These are phyloP conservation scores for Cenchrus purpureus DNA, from an alignment of 176 grass and related monocot genomes.

Conservation along the genomic window DNA sequence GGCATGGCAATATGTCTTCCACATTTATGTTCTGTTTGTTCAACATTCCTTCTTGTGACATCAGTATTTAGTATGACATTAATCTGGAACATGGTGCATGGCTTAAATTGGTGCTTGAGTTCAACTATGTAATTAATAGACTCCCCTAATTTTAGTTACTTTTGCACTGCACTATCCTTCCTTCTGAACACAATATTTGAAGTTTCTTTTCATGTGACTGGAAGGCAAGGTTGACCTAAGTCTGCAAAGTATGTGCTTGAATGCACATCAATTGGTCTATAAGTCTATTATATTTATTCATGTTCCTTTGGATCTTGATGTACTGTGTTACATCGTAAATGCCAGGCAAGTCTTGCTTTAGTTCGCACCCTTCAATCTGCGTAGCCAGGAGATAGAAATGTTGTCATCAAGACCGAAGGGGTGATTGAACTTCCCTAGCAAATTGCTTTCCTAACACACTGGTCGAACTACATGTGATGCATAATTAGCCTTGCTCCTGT, in stretches of 20 bases:
- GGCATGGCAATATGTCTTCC: constrained; percentile 33
- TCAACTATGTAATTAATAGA: background rate
- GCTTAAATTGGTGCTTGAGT: constrained; percentile 18
- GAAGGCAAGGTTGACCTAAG: background rate
- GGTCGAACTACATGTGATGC: background rate
- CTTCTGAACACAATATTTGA: constrained; percentile 1
- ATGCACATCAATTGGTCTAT: too few relatives aligned
- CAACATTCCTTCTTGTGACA: constrained; percentile 8
- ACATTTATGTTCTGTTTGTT: constrained; percentile 21
- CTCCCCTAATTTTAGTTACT: background rate
- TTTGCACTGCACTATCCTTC: constrained; percentile 13
- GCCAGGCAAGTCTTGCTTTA: constrained; percentile 12
- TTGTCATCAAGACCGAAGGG: background rate
- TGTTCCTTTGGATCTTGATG: background rate
- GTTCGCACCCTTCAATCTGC: background rate
- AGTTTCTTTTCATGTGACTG: background rate
- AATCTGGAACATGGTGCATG: background rate
- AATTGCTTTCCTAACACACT: background rate
- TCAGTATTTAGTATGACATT: background rate
- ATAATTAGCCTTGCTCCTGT: too few relatives aligned
- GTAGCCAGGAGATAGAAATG: constrained; percentile 11
- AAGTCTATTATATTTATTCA: background rate
- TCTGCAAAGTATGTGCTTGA: background rate
- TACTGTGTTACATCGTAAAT: background rate
- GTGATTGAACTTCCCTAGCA: background rate